phyloP scores from a whole-genome alignment of 352 stramenopile genomes.

The Phytophthora aleatoria region DNA sequence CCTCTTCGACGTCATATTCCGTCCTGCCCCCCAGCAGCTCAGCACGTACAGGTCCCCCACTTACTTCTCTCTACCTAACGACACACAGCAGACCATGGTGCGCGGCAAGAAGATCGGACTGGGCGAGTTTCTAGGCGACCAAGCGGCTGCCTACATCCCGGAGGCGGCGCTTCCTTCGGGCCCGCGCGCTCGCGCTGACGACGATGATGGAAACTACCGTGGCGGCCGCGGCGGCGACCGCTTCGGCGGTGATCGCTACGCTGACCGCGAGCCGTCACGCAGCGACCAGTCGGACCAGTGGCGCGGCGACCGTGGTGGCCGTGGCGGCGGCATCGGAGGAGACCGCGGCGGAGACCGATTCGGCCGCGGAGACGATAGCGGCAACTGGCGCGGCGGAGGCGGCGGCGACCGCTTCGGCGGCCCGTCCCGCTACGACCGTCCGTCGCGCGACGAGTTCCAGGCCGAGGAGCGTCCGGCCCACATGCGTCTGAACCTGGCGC shows the following conservation, averaged over 20 bases:
- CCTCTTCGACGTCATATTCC: constrained; percentile 19
- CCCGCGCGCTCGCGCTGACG: constrained; percentile 48
- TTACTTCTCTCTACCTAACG: background rate
- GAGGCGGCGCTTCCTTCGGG: constrained; percentile 65
- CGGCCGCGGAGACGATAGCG: constrained; percentile 28
- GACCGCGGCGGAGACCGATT: constrained; percentile 38
- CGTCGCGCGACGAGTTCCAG: constrained; percentile 56
- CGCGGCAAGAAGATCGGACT: constrained; percentile 75
- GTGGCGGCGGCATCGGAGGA: constrained; percentile 20
- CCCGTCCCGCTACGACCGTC: constrained; percentile 73
- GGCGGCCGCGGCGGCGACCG: constrained; percentile 49
- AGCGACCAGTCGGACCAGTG: constrained; percentile 61
- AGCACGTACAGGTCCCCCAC: background rate
- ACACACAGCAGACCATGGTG: constrained; percentile 42
- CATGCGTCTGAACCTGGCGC: constrained; percentile 78
- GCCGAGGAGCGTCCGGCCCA: constrained; percentile 71
- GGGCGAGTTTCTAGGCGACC: constrained; percentile 75
- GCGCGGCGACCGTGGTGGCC: constrained; percentile 45
- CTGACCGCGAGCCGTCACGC: constrained; percentile 49
- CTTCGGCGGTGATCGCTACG: constrained; percentile 41
- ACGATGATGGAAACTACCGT: constrained; percentile 58
- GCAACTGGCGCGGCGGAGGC: constrained; percentile 42
- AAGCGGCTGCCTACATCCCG: constrained; percentile 60
- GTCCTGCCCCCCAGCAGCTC: constrained; percentile 1
- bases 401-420: constrained; percentile 35